Base-by-base conservation (phyloP, 345 rosid species). In the Boechera stricta region DNA sequence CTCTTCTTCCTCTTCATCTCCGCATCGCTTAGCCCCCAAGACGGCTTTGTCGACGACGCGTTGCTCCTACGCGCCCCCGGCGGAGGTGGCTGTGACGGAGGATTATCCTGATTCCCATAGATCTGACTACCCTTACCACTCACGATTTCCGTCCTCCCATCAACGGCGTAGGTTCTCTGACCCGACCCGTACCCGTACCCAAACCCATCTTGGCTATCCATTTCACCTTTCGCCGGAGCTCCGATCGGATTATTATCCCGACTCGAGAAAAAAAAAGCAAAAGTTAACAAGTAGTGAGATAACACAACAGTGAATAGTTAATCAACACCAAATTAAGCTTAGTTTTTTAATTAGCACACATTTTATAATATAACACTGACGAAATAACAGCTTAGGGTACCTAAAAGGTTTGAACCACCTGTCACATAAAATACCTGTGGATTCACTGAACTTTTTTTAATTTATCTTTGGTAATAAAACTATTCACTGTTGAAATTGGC, bases 1-100 rank as follows among this genome's bases (percentile, higher is more conserved):
- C 95, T 79, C 80, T 83, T 88, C 86, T 81, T 87, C 62, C 92
- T 85, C 81, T 79, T 86, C 82, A 64, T 79, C 70, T 86, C 89
- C 6, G 86, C 85, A 39, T 86, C 90, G 58, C 44, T 71, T 7
- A 87, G 75, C 0, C 84, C 73, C 89, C 89, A 85, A 24, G 86
- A 80, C 64, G 21, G 21, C 68, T 31, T 36, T 18, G 15, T 3
- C 7, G 68, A 48, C 45, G 69, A 67, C 42, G 66, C 79, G 18
- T 67, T 75, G 32, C 72, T 62, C 45, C 75, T 63, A 55, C 82
- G 83, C 72, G 54, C 61, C 4, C 75, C 80, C 1, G 77, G 48
- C 13, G 80, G 82, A 41, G 13, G 13, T 13, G 45, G 45, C 45
- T 10, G 5, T 41, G 45, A 41, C 13, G 45, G 45, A n/a, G 87